Percentiles rank a stretch among this genome's conserved stretches.
phyloP scores from a whole-genome alignment of 371 early-diverging fungal species.

The Nematocida sp. region DNA sequence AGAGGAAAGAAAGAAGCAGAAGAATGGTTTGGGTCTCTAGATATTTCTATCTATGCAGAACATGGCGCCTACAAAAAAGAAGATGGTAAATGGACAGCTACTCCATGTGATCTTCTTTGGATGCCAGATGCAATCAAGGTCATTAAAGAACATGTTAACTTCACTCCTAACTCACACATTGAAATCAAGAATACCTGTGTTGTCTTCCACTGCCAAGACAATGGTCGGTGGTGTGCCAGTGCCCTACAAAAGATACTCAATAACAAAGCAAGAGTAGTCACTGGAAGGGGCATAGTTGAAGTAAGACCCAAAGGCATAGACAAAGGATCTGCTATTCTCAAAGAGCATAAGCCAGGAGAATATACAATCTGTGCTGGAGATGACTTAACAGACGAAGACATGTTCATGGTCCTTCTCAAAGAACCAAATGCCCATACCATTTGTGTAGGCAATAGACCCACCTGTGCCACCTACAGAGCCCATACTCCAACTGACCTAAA shows the following conservation, averaged over 20 bases:
- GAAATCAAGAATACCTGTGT: slow-evolving; percentile 62
- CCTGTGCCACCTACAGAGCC: slow-evolving; percentile 15
- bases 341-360: slow-evolving; percentile 33
- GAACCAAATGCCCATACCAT: slow-evolving; percentile 16
- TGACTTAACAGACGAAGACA: slow-evolving; percentile 64
- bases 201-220: slow-evolving; percentile 61
- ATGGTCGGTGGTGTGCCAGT: slow-evolving; percentile 51
- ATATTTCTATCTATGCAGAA: slow-evolving; percentile 63
- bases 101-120: slow-evolving; percentile 45
- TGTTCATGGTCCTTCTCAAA: slow-evolving; percentile 55
- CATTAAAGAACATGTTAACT: slow-evolving; percentile 49
- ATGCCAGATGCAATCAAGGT: slow-evolving; percentile 27
- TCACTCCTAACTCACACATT: slow-evolving; percentile 61
- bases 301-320: slow-evolving; percentile 32
- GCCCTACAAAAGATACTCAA: slow-evolving; percentile 42
- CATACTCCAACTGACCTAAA: slow-evolving; percentile 4
- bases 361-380: slow-evolving; percentile 62
- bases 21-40: slow-evolving; percentile 57
- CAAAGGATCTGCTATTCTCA: slow-evolving; percentile 54
- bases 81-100: slow-evolving; percentile 52
- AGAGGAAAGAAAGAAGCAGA: slow-evolving; percentile 56
- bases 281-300: slow-evolving; percentile 62
- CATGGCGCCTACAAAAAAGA: slow-evolving; percentile 60
- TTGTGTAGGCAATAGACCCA: slow-evolving; percentile 36
- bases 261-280: slow-evolving; percentile 32